These are phyloP conservation scores for Lenwebbia sp. DNA, from an alignment of 345 rosid genomes.

Conservation along the genomic window DNA sequence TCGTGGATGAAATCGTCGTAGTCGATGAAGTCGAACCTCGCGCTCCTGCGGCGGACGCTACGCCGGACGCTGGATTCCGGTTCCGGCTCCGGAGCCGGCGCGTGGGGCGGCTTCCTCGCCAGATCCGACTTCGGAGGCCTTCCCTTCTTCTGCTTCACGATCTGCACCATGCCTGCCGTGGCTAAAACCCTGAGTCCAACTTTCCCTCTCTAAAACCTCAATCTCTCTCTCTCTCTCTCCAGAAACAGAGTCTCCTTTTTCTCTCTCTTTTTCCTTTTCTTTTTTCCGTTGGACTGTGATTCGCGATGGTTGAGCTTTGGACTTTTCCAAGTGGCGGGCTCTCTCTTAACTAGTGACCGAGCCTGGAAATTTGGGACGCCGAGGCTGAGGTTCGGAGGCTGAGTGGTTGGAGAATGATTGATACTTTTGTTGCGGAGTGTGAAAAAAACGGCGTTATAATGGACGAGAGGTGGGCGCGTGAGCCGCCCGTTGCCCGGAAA, in stretches of 20 bases:
- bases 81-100: constrained; percentile 2
- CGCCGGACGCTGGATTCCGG: constrained; percentile 11
- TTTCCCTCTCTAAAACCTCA: constrained; percentile 6
- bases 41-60: constrained; percentile 74
- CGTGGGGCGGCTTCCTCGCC: constrained; percentile 23
- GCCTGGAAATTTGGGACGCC: constrained; percentile 9
- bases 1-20: constrained; percentile 56
- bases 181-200: constrained; percentile 19
- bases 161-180: constrained; percentile 68
- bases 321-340: constrained; percentile 6
- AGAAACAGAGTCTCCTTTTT: not conserved
- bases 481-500: constrained; percentile 43
- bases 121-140: constrained; percentile 96
- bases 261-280: not conserved
- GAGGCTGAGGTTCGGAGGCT: constrained; percentile 31
- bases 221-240: not conserved
- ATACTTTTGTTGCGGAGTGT: not conserved
- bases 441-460: not conserved
- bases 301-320: constrained; percentile 4
- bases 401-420: constrained; percentile 23
- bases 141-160: constrained; percentile 90
- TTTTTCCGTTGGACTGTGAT: not conserved
- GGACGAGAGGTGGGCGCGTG: not conserved
- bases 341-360: constrained; percentile 12
- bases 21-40: constrained; percentile 64